Evolutionary conservation across 192 early-diverging fungal species (phyloP).

Genomic region (Pecoramyces ruminantium): DNA sequence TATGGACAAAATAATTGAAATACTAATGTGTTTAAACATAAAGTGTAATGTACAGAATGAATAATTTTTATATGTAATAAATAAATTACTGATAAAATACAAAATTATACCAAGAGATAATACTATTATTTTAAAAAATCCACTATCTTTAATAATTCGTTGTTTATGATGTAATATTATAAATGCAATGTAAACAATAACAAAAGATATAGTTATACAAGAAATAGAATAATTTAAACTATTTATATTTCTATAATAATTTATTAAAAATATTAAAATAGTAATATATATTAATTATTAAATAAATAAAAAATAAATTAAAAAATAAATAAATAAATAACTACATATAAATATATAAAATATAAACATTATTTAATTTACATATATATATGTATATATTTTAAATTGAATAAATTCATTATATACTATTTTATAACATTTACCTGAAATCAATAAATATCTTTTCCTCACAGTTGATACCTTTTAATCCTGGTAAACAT

Average conservation of each 20-base stretch:
- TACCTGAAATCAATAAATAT: not conserved
- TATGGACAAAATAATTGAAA: not conserved
- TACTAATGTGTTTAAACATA: not conserved
- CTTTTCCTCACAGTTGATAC: not conserved
- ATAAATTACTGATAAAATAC: not conserved
- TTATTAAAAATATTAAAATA: too few relatives aligned
- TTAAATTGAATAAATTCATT: too few relatives aligned
- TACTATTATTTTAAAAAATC: not conserved
- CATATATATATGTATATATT: too few relatives aligned
- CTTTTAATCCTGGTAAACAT: not conserved
- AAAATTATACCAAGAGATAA: not conserved
- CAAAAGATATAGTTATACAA: too few relatives aligned
- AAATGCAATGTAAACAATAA: not conserved
- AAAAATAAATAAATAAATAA: too few relatives aligned
- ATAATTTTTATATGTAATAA: not conserved
- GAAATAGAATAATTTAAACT: too few relatives aligned
- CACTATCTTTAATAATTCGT: not conserved
- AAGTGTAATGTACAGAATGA: not conserved
- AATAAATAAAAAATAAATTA: too few relatives aligned
- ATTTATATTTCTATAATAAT: too few relatives aligned
- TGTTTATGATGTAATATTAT: not conserved
- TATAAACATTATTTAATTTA: too few relatives aligned
- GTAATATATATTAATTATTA: too few relatives aligned
- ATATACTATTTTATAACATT: too few relatives aligned
- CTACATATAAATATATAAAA: too few relatives aligned